These are phyloP conservation scores for Epichloe elymi DNA, from an alignment of 2,329 filamentous ascomycete genomes.

Conservation along the genomic window DNA sequence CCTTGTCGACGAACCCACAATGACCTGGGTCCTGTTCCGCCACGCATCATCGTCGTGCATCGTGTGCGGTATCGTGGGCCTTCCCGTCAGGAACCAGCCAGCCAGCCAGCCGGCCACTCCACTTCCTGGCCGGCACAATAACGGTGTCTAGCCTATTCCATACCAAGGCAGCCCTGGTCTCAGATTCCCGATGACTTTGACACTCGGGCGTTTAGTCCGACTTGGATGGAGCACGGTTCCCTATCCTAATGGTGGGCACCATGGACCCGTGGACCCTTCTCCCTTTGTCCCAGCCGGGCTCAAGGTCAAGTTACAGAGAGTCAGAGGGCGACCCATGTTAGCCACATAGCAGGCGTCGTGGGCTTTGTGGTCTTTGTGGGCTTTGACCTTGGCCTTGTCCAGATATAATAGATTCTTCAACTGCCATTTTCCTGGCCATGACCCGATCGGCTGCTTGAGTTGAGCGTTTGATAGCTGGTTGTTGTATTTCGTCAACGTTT, in stretches of 20 bases:
- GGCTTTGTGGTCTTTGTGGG: not conserved
- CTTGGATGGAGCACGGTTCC: constrained; percentile 5
- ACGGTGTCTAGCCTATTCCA: not conserved
- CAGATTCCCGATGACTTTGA: constrained; percentile 8
- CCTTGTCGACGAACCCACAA: not conserved
- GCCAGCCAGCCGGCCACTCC: not conserved
- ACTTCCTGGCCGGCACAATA: not conserved
- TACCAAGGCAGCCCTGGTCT: constrained; percentile 9
- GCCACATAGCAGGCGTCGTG: not conserved
- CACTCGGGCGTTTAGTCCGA: constrained; percentile 2
- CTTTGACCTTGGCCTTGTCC: not conserved
- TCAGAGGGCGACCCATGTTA: no score
- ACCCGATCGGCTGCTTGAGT: not conserved
- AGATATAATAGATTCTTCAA: not conserved
- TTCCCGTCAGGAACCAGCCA: not conserved
- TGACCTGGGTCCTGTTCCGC: not conserved
- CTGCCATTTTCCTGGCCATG: not conserved
- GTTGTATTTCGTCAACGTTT: not conserved
- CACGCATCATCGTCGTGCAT: not conserved
- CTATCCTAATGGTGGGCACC: constrained; percentile 2
- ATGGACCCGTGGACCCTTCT: constrained; percentile 2
- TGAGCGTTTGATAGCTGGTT: not conserved
- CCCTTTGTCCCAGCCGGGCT: constrained; percentile 1
- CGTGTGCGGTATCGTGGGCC: not conserved
- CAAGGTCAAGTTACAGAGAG: not conserved